Base-by-base conservation (phyloP, 129 eudicot species). In the Ambrosia artemisiifolia region DNA sequence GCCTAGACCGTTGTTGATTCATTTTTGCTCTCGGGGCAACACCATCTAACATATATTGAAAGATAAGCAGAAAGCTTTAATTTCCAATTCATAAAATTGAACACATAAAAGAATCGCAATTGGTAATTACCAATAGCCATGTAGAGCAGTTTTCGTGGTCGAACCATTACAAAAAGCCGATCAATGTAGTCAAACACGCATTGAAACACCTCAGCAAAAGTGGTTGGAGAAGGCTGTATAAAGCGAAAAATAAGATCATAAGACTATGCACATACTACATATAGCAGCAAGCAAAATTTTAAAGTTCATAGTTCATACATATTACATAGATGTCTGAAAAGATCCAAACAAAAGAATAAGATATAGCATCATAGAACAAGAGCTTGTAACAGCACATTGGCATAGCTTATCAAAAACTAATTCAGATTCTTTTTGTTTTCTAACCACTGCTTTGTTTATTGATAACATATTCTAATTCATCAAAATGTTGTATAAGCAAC, bases 11-110 rank as follows among this genome's bases (percentile, higher is more conserved):
- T 72, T 94, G 99, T 71, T 94, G 99, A 83, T 94, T 94, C 99
- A 94, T 94, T 83, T 94, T 94, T 20, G 99, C 99, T 83, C 99
- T 94, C n/a, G 99, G 99, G 55, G 99, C 99, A 78, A 90, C 97
- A 70, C 99, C 99, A 81, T 94, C 99, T 94, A 32, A 55, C 62
- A 82, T 17, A 53, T 56, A 60, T 74, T 50, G 4, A 50, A 63
- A 75, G 56, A 47, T 76, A 16, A 71, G 69, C 48, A 75, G 3
- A 80, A n/a, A 40, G 20, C 35, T 24, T 20, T 4, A 56, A 30
- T 34, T 38, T 51, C 53, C 35, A 44, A 43, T 32, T 46, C 28
- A 59, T 16, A n/a, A n/a, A 35, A 36, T 1, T 1, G 24, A 75
- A 51, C 33, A 57, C 11, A 61, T 7, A 30, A 68, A 62, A 14